Percentiles rank a stretch among this genome's conserved stretches.
Evolutionary conservation across 2,329 filamentous ascomycete genomes (phyloP).

Genomic region (Colletotrichum salicis): DNA sequence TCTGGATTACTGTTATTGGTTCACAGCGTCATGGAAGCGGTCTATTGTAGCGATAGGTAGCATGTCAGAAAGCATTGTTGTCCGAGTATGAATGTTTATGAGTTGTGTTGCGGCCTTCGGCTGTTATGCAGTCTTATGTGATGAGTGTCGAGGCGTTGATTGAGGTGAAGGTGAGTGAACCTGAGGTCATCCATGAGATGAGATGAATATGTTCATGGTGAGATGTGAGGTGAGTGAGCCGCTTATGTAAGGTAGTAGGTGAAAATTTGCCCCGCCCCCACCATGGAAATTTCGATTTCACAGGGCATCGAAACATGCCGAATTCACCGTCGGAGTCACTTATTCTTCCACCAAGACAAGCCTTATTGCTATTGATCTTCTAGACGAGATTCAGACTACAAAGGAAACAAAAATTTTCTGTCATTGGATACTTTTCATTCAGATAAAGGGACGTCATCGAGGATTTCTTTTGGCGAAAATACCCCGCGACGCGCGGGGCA

Average conservation of each 20-base stretch:
- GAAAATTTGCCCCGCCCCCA: slow-evolving; percentile 38
- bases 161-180: neutral
- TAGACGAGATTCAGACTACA: neutral
- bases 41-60: slow-evolving; percentile 22
- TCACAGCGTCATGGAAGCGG: slow-evolving; percentile 13
- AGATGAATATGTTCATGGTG: neutral
- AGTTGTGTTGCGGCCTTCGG: neutral
- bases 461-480: neutral
- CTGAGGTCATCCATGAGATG: too few species aligned
- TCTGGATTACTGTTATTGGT: neutral
- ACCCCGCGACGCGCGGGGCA: slow-evolving; percentile 34
- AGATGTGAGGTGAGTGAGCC: slow-evolving; percentile 9
- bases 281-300: slow-evolving; percentile 37
- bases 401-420: too few species aligned
- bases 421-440: too few species aligned
- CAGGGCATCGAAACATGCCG: slow-evolving; percentile 22
- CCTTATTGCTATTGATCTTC: neutral
- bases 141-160: neutral
- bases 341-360: neutral
- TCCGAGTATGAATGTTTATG: neutral
- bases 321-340: slow-evolving; percentile 22
- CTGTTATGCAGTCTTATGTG: too few species aligned
- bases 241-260: slow-evolving; percentile 35
- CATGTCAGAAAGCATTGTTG: neutral
- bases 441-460: neutral